Base-by-base conservation (phyloP, 1,139 yeast species). In the Kodamaea sp. region DNA sequence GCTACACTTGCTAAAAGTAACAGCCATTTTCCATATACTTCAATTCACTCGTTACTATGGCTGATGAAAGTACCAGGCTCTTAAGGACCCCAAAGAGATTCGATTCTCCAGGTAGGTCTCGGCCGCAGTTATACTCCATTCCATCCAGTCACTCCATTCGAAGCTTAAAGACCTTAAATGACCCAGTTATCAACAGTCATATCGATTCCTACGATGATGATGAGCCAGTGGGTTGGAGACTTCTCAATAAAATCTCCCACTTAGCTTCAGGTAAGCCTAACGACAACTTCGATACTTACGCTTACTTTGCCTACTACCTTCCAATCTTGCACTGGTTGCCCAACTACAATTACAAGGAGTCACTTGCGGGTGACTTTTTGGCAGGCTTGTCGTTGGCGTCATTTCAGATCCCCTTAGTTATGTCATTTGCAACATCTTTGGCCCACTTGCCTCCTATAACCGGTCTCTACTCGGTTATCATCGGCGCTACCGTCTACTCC, bases 321-420 rank as follows among this genome's bases (percentile, higher is more conserved):
- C 68, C 68, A 3, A 50, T 62, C 2, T 44, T 62, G 20, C 40
- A 49, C 15, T 63, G 68, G 68, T 39, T 61, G 22, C 67, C 67
- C 4, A 43, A 49, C 3, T 63, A 63, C 32, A 31, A 47, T 9
- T 32, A 33, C 19, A 13, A 29, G 9, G 36, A 33, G 9, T 28
- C 42, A 8, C 35, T 61, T 12, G 20, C 54, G 7, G 67, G 68
- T 2, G 68, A 63, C 38, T 32, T 53, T 13, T 42, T 63, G n/a
- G 67, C 68, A 2, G 67, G 68, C 0, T 31, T 60, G 3, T 57
- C 66, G 16, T 44, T 62, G 22, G 63, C 67, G 4, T 53, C 59
- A 19, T 61, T 63, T 44, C 68, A 61, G 43, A 57, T 61, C 24
- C 68, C 68, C 5, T 46, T 61, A 23, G 67, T 61, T 28, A 60